Percentiles rank a stretch among this genome's conserved stretches.
These are phyloP conservation scores for Salix exigua DNA, from an alignment of 345 rosid genomes.

Conservation along the genomic window DNA sequence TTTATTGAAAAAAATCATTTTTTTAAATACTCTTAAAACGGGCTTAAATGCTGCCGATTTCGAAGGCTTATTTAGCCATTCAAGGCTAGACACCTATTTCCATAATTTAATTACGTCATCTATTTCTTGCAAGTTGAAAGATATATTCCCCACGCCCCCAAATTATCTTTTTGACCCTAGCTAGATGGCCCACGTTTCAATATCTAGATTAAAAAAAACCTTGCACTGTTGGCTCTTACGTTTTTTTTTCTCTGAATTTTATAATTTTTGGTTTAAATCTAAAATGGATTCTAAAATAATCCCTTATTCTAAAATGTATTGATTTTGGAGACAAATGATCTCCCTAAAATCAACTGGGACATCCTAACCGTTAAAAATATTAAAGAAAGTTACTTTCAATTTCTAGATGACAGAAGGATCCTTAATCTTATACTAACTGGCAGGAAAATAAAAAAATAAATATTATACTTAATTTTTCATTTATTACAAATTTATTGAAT, in stretches of 20 bases:
- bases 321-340: too few species aligned
- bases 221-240: background rate
- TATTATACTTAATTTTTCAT: background rate
- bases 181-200: background rate
- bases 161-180: background rate
- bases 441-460: background rate
- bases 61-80: background rate
- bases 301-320: too few species aligned
- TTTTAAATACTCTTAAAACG: too few species aligned
- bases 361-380: background rate
- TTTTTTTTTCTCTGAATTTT: background rate
- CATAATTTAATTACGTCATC: background rate
- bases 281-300: too few species aligned
- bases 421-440: too few species aligned
- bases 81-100: background rate
- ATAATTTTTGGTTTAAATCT: too few species aligned
- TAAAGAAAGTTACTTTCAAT: background rate
- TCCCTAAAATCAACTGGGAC: background rate
- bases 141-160: background rate
- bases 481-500: conserved; percentile 25
- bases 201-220: background rate
- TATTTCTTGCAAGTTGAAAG: background rate
- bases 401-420: background rate
- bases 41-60: background rate
- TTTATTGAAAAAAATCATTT: too few species aligned